Conservation (phyloP, 208 protist genomes). For the Leishmania tropica region DNA sequence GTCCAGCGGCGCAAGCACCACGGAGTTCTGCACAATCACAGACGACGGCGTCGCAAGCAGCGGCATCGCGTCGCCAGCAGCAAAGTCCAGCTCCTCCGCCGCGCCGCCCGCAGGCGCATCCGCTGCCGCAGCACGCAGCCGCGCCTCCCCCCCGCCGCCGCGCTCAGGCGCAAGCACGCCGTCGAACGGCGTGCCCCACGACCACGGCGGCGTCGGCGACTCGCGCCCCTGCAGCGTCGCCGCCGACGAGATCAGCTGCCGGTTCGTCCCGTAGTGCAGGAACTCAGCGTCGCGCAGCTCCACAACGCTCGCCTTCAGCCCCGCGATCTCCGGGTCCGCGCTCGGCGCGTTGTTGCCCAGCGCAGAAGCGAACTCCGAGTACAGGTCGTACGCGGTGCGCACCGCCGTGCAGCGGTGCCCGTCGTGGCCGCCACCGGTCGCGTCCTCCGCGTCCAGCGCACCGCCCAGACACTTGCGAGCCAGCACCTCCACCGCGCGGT, state of each 20-base stretch:
- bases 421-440: background rate
- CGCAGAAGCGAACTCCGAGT: conserved; percentile 39
- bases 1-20: conserved; percentile 28
- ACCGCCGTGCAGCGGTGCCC: conserved; percentile 10
- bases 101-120: background rate
- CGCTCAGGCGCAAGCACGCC: conserved; percentile 15
- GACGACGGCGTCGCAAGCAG: conserved; percentile 33
- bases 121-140: too few relatives aligned
- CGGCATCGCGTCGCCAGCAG: conserved; percentile 28
- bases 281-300: conserved; percentile 39
- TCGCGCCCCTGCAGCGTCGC: conserved; percentile 27
- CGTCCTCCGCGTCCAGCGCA: background rate
- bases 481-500: conserved; percentile 41
- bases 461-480: conserved; percentile 23
- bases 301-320: conserved; percentile 39
- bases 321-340: conserved; percentile 7
- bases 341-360: conserved; percentile 28
- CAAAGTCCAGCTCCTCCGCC: conserved; percentile 13
- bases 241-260: conserved; percentile 42
- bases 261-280: conserved; percentile 48
- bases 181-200: conserved; percentile 27
- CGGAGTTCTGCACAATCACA: conserved; percentile 30
- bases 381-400: conserved; percentile 42
- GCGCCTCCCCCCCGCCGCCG: too few relatives aligned
- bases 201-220: conserved; percentile 28